Base-by-base conservation (phyloP, 1,284 basidiomycete genomes). In the Entoloma clypeatum region DNA sequence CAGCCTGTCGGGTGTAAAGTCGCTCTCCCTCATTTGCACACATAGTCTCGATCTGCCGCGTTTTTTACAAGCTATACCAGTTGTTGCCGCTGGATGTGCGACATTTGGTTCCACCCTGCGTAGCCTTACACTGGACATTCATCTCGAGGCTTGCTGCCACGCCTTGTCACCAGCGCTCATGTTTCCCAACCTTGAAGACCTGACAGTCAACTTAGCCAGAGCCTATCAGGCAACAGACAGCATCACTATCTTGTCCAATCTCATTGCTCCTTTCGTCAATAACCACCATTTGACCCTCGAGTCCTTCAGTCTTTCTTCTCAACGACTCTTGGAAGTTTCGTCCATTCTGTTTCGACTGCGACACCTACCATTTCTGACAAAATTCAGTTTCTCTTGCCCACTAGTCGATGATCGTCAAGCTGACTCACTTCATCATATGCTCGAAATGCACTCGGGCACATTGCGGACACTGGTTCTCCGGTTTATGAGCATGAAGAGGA, bases 231-330 rank as follows among this genome's bases (percentile, higher is more conserved):
- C 26, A 8, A 35, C 28, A n/a, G 25, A 39, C 25, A 13, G 26
- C 10, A 29, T 22, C 5, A 3, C 10, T 13, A 24, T 35, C 13
- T 4, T 39, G 6, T 21, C 14, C 26, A 29, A 14, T 1, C 13
- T 41, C n/a, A 27, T 45, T 26, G 38, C 14, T 11, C 43, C 43
- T 16, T 41, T 41, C 22, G 26, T 45, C 14, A 45, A 40, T 28
- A 41, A 36, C 21, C 43, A 45, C 10, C 38, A 31, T 17, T 6
- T 18, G 17, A 31, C 39, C n/a, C 23, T 45, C 7, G 36, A 33
- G 7, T 35, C 33, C 13, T 21, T 48, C n/a, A 19, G 28, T 3
- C 19, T 48, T 5, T 23, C 26, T 14, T 22, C 39, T 8, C 30
- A n/a, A 39, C 7, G 28, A 28, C n/a, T 21, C 19, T 21, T n/a